phyloP scores from a whole-genome alignment of 306 rosid species.

The Ammopiptanthus mongolicus region DNA sequence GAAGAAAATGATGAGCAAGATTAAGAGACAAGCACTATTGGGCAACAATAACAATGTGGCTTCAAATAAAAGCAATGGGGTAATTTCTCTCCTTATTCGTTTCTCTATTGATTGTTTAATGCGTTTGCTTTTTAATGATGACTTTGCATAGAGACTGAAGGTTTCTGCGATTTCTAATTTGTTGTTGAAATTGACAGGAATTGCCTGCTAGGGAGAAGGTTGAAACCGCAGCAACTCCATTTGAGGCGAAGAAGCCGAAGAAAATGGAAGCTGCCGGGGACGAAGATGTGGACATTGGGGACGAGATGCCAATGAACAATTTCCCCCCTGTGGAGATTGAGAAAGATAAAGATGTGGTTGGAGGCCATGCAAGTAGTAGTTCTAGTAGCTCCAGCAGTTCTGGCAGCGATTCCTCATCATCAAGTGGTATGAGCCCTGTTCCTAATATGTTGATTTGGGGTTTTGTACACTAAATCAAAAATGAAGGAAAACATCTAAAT shows the following conservation, averaged over 20 bases:
- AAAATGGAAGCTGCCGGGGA: conserved; percentile 70
- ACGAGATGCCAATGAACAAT: conserved; percentile 71
- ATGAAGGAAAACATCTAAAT: background rate
- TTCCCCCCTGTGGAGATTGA: conserved; percentile 95
- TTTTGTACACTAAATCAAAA: background rate
- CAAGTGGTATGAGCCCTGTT: conserved; percentile 62
- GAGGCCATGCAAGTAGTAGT: conserved; percentile 65
- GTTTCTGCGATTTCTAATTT: background rate
- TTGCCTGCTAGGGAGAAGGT: conserved; percentile 36
- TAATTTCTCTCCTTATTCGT: conserved; percentile 14
- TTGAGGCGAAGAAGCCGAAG: conserved; percentile 63
- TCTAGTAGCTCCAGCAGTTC: conserved; percentile 86
- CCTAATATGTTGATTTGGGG: background rate
- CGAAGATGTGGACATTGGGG: conserved; percentile 96
- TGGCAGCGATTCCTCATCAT: conserved; percentile 83
- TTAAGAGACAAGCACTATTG: conserved; percentile 79
- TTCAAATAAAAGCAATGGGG: conserved; percentile 52
- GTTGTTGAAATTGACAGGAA: conserved; percentile 31
- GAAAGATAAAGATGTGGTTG: conserved; percentile 62
- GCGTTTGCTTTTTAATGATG: background rate
- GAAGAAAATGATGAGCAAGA: conserved; percentile 90
- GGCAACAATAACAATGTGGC: conserved; percentile 29
- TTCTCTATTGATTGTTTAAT: background rate
- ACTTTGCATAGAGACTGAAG: background rate
- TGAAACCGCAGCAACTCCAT: conserved; percentile 21